Evolutionary conservation across 768 basidiomycete species (phyloP), one percentile per base, ranked within the genome.

Genomic region (Hericium erinaceus): DNA sequence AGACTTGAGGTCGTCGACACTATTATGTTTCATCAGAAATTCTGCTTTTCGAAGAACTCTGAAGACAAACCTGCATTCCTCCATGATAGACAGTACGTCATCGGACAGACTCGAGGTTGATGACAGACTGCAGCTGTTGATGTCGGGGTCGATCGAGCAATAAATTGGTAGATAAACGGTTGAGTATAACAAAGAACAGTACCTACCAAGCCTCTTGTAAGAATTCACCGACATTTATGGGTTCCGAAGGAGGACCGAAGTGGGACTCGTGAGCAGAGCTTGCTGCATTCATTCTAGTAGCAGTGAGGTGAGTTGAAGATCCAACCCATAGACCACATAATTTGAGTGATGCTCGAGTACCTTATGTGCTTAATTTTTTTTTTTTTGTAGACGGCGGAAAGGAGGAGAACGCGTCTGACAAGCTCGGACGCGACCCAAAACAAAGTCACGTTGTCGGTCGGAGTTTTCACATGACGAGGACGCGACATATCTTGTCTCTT

Each of bases 1-100:
- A 20, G 72, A 56, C 50, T 73, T 73, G 20, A 89, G 64, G 58
- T 83, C 84, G 39, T 74, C 66, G 39, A 86, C 72, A 60, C 86
- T 87, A 62, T 60, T 49, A 8, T 28, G 15, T 8, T 13, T 62
- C n/a, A 51, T 58, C 26, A 50, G 51, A 13, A 38, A 22, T 41
- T 57, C 24, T 57, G 51, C 18, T 39, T 16, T 39, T 16, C 55
- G 28, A 39, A 40, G 39, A 11, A 39, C 48, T 18, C 46, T 4
- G 26, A 38, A n/a, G 37, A 33, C 64, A 52, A 57, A 75, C 74
- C 72, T 67, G 66, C 74, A 75, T 60, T 76, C 72, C 24, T 59
- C 61, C 37, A 55, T 61, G n/a, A 75, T 60, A 8, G 54, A 58
- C 16, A 52, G 58, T 48, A 54, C 28, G 3, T 55, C 54, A 22